These are phyloP conservation scores for Echites panduratus DNA, from an alignment of 257 asterid genomes.

Conservation along the genomic window DNA sequence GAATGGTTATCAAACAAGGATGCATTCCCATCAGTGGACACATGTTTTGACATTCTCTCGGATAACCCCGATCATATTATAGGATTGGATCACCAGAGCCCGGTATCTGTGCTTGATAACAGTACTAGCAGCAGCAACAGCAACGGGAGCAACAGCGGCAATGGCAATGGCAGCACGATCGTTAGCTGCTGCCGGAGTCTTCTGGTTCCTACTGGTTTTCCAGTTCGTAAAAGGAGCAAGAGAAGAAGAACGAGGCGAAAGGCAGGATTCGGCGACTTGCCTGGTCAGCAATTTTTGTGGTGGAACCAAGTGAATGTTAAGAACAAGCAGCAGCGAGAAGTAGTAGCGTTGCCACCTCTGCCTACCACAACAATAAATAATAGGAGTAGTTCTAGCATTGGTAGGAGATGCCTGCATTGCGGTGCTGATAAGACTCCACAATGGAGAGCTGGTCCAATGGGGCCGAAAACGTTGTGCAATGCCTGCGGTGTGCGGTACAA, in stretches of 20 bases:
- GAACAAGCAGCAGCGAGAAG: constrained; percentile 32
- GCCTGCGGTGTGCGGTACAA: constrained; percentile 91
- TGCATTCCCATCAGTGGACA: constrained; percentile 72
- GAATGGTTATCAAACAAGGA: constrained; percentile 89
- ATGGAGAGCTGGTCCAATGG: constrained; percentile 91
- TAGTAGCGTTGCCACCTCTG: constrained; percentile 20
- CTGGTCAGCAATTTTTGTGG: constrained; percentile 25
- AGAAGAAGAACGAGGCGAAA: constrained; percentile 27
- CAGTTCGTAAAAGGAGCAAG: constrained; percentile 62
- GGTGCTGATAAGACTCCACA: constrained; percentile 82
- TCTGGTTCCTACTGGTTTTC: constrained; percentile 46
- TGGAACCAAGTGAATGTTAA: constrained; percentile 24
- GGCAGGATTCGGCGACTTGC: constrained; percentile 24
- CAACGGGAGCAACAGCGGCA: constrained; percentile 27
- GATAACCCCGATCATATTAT: constrained; percentile 41
- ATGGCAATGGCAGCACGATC: constrained; percentile 26
- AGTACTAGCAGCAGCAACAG: constrained; percentile 40
- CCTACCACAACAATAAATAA: constrained; percentile 13
- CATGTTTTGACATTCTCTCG: constrained; percentile 39
- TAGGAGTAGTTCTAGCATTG: constrained; percentile 30
- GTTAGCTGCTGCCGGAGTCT: constrained; percentile 54
- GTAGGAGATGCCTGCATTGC: constrained; percentile 78
- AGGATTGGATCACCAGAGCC: constrained; percentile 50
- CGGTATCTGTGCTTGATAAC: constrained; percentile 65
- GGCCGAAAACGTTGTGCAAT: constrained; percentile 79